Base-by-base conservation (phyloP, 306 rosid species). In the Cucumis cinereus region DNA sequence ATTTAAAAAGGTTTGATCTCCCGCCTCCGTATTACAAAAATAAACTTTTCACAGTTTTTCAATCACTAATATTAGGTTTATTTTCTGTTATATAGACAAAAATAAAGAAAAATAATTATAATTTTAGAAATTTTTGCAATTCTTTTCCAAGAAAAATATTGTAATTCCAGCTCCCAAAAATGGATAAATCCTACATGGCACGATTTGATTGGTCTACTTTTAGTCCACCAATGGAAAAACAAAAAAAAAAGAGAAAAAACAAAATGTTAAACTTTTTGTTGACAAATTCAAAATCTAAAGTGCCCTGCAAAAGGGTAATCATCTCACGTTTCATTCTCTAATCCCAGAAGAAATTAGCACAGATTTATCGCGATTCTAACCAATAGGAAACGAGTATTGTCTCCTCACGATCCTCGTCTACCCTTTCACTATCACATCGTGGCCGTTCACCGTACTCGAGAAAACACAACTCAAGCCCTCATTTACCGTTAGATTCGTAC, bases 391-490 rank as follows among this genome's bases (percentile, higher is more conserved):
- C 62, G n/a, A 74, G 68, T 36, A 74, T 74, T 54, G 9, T 7
- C 22, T 11, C 16, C 7, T 74, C 23, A 35, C 35, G 68, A 74
- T 74, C 78, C 78, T 55, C 54, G 78, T 41, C 78, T 1, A 23
- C 8, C 23, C 19, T 20, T 41, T 14, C 20, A 14, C 12, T 11
- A 16, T 74, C 68, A 74, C 78, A 74, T 74, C 78, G 38, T 6
- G 61, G 22, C 78, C 68, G 78, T 74, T 74, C 54, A 74, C 36
- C 3, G 3, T 23, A 11, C 54, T 35, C 52, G 33, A 58, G 78
- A 74, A 70, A 74, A 74, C 78, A 74, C 78, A 74, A 54, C 78
- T 74, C 15, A 56, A 20, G 9, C 33, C 78, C 22, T 74, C 67
- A 36, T 22, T 74, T 36, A 22, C 78, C 78, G 78, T 74, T 41